Conservation (phyloP, 495 filamentous ascomycete genomes). For the Trichoderma gamsii region DNA sequence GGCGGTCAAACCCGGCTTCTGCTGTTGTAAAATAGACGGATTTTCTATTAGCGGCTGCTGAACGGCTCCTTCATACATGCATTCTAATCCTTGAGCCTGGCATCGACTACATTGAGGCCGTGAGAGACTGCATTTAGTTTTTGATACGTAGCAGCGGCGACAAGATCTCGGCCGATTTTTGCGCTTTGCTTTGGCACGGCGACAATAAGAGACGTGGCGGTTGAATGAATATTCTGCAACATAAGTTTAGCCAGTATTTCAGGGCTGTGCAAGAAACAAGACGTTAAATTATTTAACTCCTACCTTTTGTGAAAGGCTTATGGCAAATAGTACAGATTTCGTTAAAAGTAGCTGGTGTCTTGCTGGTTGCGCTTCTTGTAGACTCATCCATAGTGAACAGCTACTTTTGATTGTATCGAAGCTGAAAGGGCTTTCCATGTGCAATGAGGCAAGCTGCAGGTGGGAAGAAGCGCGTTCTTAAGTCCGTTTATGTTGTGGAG, state of each 20-base stretch:
- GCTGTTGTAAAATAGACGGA: background rate
- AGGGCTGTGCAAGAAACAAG: background rate
- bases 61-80: conserved; percentile 7
- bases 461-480: too few relatives aligned
- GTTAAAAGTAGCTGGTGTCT: background rate
- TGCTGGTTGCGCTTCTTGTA: background rate
- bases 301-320: background rate
- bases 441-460: too few relatives aligned
- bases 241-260: background rate
- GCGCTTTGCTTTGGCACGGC: background rate
- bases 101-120: conserved; percentile 7
- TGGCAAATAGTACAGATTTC: background rate
- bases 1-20: background rate
- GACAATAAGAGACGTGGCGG: conserved; percentile 13
- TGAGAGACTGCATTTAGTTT: conserved; percentile 4
- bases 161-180: conserved; percentile 3
- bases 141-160: background rate
- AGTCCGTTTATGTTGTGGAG: too few relatives aligned
- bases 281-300: background rate
- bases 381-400: background rate
- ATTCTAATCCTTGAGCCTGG: background rate
- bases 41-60: background rate
- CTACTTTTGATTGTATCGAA: too few relatives aligned
- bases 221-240: conserved; percentile 1
- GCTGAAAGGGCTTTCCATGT: background rate